Conservation (phyloP, 345 rosid species). For the Salix viminalis region DNA sequence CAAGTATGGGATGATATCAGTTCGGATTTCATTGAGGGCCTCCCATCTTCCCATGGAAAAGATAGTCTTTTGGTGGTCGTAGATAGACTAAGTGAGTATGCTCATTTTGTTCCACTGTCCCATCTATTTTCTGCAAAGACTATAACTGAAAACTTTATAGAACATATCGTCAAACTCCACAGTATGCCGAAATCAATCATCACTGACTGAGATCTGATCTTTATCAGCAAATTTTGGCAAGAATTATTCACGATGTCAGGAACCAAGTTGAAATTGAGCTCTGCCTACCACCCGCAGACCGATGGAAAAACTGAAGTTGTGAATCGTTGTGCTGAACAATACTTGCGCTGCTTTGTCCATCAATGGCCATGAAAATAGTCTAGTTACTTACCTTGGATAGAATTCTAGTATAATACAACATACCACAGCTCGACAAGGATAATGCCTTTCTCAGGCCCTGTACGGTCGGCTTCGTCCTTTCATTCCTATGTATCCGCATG, state of each 20-base stretch:
- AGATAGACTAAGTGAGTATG: background rate
- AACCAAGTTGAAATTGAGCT: background rate
- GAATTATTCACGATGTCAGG: background rate
- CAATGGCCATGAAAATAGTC: no score
- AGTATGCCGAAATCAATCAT: background rate
- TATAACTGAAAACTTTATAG: background rate
- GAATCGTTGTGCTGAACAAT: background rate
- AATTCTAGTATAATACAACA: background rate
- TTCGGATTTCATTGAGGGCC: background rate
- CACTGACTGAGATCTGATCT: accelerated
- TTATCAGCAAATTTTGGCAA: background rate
- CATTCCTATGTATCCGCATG: background rate
- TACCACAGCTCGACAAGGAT: background rate
- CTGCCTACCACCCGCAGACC: background rate
- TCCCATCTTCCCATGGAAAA: background rate
- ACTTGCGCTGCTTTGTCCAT: background rate
- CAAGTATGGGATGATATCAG: background rate
- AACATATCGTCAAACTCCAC: no score
- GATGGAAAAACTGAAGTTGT: background rate
- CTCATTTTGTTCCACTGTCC: background rate
- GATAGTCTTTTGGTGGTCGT: background rate
- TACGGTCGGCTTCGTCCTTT: background rate
- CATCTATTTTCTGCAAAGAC: no score
- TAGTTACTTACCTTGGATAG: background rate
- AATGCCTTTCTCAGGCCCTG: background rate